Evolutionary conservation across 2,329 filamentous ascomycete species (phyloP).

Genomic region (Botrytis elliptica): DNA sequence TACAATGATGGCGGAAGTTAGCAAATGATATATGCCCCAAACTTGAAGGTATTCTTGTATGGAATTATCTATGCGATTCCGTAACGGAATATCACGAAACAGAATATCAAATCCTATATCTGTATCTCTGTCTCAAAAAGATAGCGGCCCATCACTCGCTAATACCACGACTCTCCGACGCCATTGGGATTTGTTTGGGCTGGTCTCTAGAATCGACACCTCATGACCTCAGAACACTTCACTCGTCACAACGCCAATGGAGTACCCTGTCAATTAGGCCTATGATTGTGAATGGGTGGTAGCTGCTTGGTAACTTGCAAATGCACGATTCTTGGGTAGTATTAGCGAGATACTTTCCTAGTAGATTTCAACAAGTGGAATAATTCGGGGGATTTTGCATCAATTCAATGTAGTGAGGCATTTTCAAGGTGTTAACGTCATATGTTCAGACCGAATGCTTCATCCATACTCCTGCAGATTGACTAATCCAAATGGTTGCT

Average conservation of each 20-base stretch:
- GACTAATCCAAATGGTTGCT: background rate
- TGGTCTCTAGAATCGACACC: background rate
- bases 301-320: background rate
- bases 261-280: background rate
- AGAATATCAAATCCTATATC: background rate
- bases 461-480: background rate
- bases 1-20: background rate
- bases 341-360: background rate
- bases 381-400: background rate
- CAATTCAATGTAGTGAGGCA: background rate
- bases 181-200: too few relatives aligned
- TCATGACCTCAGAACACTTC: background rate
- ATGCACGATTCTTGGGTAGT: background rate
- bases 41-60: background rate
- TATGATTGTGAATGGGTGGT: background rate
- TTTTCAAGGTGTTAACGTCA: background rate
- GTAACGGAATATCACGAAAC: background rate
- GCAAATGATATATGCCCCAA: background rate
- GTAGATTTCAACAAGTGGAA: background rate
- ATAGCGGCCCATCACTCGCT: background rate
- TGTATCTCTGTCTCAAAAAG: background rate
- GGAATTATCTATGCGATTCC: too few relatives aligned
- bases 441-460: background rate
- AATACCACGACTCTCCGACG: background rate
- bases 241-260: background rate